Percentiles rank a stretch among this genome's conserved stretches.
These are phyloP conservation scores for Colletotrichum incanum DNA, from an alignment of 2,329 filamentous ascomycete species.

Conservation along the genomic window DNA sequence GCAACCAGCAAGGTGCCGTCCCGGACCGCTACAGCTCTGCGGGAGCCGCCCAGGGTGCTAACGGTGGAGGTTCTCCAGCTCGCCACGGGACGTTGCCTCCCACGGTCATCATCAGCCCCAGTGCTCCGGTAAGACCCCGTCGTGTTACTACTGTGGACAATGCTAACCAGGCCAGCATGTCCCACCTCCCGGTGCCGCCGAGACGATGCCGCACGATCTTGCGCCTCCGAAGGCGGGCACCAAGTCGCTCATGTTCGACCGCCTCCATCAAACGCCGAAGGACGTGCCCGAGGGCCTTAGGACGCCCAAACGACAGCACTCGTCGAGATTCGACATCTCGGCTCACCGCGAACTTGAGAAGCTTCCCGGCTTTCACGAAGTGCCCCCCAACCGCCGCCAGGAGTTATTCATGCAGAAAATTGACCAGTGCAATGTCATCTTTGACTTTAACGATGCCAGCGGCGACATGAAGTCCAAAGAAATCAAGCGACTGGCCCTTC, in stretches of 20 bases:
- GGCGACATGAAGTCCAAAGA: constrained; percentile 99
- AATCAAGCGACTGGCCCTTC: constrained; percentile 95
- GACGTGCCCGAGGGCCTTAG: constrained; percentile 96
- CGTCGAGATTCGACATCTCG: constrained; percentile 97
- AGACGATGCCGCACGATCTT: constrained; percentile 98
- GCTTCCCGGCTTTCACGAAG: constrained; percentile 96
- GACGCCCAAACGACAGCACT: constrained; percentile 96
- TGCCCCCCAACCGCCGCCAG: constrained; percentile 92
- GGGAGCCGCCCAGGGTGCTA: constrained; percentile 55
- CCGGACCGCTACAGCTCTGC: constrained; percentile 61
- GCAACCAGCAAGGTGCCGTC: constrained; percentile 53
- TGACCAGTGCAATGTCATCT: constrained; percentile 99
- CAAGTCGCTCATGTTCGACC: constrained; percentile 91
- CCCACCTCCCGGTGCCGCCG: constrained; percentile 91
- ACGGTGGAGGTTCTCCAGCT: constrained; percentile 72
- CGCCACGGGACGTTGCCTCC: constrained; percentile 80
- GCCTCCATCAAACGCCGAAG: constrained; percentile 93
- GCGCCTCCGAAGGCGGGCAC: constrained; percentile 92
- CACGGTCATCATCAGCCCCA: constrained; percentile 95
- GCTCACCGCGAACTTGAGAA: constrained; percentile 97
- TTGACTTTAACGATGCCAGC: constrained; percentile 98
- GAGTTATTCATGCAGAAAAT: constrained; percentile 99
- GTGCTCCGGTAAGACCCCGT: constrained; percentile 80
- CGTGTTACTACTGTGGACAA: neutral
- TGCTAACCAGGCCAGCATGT: constrained; percentile 76